Evolutionary conservation across 1,284 basidiomycete genomes (phyloP).

Genomic region (Phlebopus sp.): DNA sequence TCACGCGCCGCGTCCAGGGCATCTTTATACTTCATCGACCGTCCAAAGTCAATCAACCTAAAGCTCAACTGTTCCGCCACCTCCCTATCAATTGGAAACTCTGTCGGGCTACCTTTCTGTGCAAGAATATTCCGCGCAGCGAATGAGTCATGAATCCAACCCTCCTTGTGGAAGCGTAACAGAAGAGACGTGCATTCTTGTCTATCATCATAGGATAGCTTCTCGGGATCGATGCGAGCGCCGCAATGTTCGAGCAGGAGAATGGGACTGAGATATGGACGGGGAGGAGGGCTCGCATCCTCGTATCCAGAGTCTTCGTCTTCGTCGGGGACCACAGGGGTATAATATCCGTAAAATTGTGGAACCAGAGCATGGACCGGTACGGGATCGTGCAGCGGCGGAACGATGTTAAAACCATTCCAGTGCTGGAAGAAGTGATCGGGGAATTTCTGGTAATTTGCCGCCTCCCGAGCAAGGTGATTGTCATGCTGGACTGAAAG

Average conservation of each 20-base stretch:
- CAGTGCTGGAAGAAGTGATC: constrained; percentile 34
- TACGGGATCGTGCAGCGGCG: constrained; percentile 26
- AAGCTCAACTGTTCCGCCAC: constrained; percentile 28
- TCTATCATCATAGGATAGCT: constrained; percentile 24
- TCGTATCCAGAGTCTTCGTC: not conserved
- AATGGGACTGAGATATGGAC: constrained; percentile 27
- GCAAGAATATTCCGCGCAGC: constrained; percentile 36
- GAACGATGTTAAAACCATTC: constrained; percentile 31
- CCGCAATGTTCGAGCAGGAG: constrained; percentile 41
- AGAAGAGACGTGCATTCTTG: constrained; percentile 33
- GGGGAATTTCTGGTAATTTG: constrained; percentile 30
- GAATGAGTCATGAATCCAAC: constrained; percentile 37
- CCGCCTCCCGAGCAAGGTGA: constrained; percentile 29
- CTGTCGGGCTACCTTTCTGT: constrained; percentile 35
- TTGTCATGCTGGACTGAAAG: constrained; percentile 23
- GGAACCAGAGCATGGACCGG: constrained; percentile 36
- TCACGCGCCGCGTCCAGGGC: constrained; percentile 5
- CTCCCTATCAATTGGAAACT: constrained; percentile 25
- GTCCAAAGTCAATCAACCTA: constrained; percentile 40
- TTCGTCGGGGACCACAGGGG: constrained; percentile 10
- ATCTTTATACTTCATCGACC: constrained; percentile 18
- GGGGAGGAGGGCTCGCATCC: not conserved
- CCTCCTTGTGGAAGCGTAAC: constrained; percentile 31
- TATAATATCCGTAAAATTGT: constrained; percentile 41
- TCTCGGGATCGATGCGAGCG: constrained; percentile 18